These are phyloP conservation scores for Symmetrospora coprosmae DNA, from an alignment of 768 basidiomycete genomes.

Conservation along the genomic window DNA sequence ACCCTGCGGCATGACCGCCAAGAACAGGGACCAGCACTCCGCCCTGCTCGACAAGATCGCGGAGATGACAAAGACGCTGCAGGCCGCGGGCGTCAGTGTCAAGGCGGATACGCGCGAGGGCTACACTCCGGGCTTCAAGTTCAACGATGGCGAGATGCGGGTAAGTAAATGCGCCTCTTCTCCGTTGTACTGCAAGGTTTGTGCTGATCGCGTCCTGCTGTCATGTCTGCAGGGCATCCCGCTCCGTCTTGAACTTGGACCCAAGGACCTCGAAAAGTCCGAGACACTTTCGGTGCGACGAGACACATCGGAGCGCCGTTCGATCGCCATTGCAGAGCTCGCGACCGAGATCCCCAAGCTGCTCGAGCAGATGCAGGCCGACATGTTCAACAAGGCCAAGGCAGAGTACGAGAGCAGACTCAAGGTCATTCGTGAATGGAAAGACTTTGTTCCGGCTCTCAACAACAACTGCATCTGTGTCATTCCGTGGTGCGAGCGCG, in stretches of 20 bases:
- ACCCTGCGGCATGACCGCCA: constrained; percentile 85
- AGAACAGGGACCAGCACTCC: constrained; percentile 48
- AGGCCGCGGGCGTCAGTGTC: constrained; percentile 56
- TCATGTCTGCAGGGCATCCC: constrained; percentile 63
- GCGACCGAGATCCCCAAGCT: constrained; percentile 47
- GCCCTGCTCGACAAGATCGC: constrained; percentile 64
- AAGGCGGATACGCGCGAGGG: constrained; percentile 86
- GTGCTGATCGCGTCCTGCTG: background rate
- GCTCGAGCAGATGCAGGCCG: constrained; percentile 70
- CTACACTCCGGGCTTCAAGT: constrained; percentile 97
- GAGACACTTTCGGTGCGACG: constrained; percentile 76
- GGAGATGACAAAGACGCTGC: constrained; percentile 46
- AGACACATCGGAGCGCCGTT: constrained; percentile 50
- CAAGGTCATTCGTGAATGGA: constrained; percentile 68
- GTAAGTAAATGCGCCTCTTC: constrained; percentile 39
- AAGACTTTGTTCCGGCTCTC: constrained; percentile 77
- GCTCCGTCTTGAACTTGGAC: constrained; percentile 90
- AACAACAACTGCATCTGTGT: constrained; percentile 75
- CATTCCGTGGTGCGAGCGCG: constrained; percentile 91
- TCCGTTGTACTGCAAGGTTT: background rate
- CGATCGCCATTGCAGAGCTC: constrained; percentile 46
- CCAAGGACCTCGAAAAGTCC: constrained; percentile 68
- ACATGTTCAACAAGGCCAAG: constrained; percentile 72
- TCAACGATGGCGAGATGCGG: constrained; percentile 99
- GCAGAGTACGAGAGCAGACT: constrained; percentile 56